phyloP scores from a whole-genome alignment of 1,284 basidiomycete species.

The Malassezia vespertilionis region DNA sequence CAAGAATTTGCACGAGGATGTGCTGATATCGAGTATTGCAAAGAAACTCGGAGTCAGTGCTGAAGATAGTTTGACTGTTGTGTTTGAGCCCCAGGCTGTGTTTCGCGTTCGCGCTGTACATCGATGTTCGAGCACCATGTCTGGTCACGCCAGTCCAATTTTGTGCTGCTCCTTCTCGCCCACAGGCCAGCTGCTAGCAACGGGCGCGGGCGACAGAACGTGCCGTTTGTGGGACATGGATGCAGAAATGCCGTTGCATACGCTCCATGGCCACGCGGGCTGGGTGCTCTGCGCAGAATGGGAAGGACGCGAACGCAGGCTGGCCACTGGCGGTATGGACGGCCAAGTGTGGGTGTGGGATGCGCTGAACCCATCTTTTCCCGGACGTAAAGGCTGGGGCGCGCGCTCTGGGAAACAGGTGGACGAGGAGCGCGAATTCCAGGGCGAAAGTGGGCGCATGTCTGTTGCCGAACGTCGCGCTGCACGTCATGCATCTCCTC shows the following conservation, averaged over 20 bases:
- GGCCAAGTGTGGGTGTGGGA: slow-evolving; percentile 45
- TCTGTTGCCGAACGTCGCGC: slow-evolving; percentile 33
- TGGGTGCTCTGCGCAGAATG: slow-evolving; percentile 97
- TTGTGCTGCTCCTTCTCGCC: slow-evolving; percentile 91
- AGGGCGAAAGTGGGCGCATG: slow-evolving; percentile 21
- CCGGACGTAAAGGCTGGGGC: slow-evolving; percentile 34
- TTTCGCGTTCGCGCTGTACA: slow-evolving; percentile 88
- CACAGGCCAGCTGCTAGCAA: slow-evolving; percentile 77
- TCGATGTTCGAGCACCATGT: slow-evolving; percentile 79
- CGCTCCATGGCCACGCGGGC: slow-evolving; percentile 74
- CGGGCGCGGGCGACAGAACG: slow-evolving; percentile 87
- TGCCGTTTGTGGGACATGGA: slow-evolving; percentile 88
- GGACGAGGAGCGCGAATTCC: slow-evolving; percentile 24
- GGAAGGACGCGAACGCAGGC: slow-evolving; percentile 77
- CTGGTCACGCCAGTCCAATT: slow-evolving; percentile 74
- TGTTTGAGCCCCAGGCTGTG: slow-evolving; percentile 68
- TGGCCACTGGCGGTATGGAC: slow-evolving; percentile 61
- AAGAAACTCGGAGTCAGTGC: slow-evolving; percentile 37
- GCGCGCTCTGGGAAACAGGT: slow-evolving; percentile 28
- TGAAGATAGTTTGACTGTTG: slow-evolving; percentile 42
- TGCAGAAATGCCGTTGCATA: slow-evolving; percentile 82
- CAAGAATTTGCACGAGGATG: slow-evolving; percentile 31
- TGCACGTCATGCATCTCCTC: slow-evolving; percentile 34
- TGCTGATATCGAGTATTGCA: slow-evolving; percentile 27
- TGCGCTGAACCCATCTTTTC: slow-evolving; percentile 26